Conservation (phyloP, 2,329 filamentous ascomycete species). For the Bisporella sp. region DNA sequence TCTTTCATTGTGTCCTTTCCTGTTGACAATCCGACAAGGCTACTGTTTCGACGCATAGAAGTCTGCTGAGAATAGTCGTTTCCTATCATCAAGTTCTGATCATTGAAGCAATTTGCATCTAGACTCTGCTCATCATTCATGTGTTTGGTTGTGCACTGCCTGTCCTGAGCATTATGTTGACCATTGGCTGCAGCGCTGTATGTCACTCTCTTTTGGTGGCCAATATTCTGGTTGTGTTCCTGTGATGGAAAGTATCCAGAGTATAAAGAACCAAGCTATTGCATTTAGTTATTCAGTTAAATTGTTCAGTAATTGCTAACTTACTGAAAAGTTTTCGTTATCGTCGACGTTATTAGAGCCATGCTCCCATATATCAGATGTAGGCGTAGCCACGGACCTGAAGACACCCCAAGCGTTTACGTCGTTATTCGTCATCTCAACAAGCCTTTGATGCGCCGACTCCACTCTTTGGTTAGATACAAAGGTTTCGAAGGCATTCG, state of each 20-base stretch:
- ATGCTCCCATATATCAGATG: conserved; percentile 15
- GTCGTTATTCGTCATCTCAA: conserved; percentile 25
- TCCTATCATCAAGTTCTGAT: conserved; percentile 14
- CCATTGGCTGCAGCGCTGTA: conserved; percentile 9
- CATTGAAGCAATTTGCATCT: conserved; percentile 10
- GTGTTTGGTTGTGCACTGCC: neutral
- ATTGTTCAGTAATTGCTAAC: neutral
- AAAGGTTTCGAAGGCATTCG: conserved; percentile 23
- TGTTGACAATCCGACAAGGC: conserved; percentile 16
- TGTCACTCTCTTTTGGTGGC: conserved; percentile 4
- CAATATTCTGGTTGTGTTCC: neutral
- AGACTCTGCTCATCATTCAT: conserved; percentile 1
- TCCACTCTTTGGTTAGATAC: conserved; percentile 16
- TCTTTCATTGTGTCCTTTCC: conserved; percentile 10
- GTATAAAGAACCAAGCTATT: conserved; percentile 13
- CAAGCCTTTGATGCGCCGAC: conserved; percentile 18
- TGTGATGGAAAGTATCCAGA: conserved; percentile 12
- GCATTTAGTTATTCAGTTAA: neutral
- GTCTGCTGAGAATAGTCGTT: conserved; percentile 16
- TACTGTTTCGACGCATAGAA: conserved; percentile 10
- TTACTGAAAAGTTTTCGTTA: conserved; percentile 18
- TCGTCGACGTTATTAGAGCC: conserved; percentile 13
- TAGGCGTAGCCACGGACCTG: conserved; percentile 12
- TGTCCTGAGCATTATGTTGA: conserved; percentile 7
- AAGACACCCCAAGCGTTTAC: conserved; percentile 21